These are phyloP conservation scores for Tylopilus subfusipes DNA, from an alignment of 768 basidiomycete genomes.

Conservation along the genomic window DNA sequence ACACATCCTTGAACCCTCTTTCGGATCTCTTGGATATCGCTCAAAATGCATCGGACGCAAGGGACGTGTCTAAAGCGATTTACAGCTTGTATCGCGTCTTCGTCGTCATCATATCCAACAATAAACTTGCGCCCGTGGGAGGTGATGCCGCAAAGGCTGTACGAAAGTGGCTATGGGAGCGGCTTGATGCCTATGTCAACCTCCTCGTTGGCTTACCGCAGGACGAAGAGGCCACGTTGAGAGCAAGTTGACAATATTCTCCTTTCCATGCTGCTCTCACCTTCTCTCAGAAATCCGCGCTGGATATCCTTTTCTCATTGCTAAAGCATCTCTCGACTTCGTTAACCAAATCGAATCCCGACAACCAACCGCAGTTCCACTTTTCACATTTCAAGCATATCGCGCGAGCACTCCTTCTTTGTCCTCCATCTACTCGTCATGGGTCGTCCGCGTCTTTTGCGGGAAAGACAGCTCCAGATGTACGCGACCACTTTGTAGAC, in stretches of 20 bases:
- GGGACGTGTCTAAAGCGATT: constrained; percentile 66
- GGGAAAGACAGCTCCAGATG: constrained; percentile 51
- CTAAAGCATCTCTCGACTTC: constrained; percentile 75
- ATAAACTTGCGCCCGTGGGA: constrained; percentile 49
- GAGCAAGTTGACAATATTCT: constrained; percentile 46
- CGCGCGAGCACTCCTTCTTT: constrained; percentile 54
- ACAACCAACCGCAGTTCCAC: constrained; percentile 62
- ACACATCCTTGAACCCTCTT: constrained; percentile 71
- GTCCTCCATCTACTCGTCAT: constrained; percentile 47
- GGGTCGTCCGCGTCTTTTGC: constrained; percentile 22
- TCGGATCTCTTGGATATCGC: constrained; percentile 69
- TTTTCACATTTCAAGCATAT: constrained; percentile 64
- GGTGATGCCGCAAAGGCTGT: constrained; percentile 58
- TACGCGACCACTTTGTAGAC: constrained; percentile 59
- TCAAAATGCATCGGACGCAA: constrained; percentile 44
- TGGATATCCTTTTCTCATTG: constrained; percentile 74
- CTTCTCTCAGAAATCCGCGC: constrained; percentile 53
- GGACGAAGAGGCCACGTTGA: constrained; percentile 70
- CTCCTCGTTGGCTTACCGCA: constrained; percentile 67
- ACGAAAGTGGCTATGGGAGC: constrained; percentile 76
- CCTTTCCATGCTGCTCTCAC: constrained; percentile 1
- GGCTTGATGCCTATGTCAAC: constrained; percentile 65
- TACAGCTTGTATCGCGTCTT: constrained; percentile 83
- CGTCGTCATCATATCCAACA: constrained; percentile 54
- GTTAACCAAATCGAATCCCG: constrained; percentile 41